phyloP scores from a whole-genome alignment of 306 rosid genomes.

The Vigna hirtella region DNA sequence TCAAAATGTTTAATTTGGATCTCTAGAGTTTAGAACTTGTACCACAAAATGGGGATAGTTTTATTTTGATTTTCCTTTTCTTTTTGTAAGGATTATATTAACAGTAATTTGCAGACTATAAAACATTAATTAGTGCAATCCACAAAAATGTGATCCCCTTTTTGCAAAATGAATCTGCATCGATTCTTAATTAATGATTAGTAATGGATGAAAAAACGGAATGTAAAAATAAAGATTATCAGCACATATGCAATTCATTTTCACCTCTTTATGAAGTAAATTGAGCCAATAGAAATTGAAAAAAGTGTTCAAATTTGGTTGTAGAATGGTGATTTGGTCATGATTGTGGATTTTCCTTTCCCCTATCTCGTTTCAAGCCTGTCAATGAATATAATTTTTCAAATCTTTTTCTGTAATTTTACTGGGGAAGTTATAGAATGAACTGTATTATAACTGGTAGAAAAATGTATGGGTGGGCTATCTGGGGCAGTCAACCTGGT shows the following conservation, averaged over 20 bases:
- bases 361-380: neutral
- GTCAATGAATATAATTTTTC: neutral
- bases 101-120: neutral
- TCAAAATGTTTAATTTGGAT: slow-evolving; percentile 26
- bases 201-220: neutral
- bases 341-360: slow-evolving; percentile 13
- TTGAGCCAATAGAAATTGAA: neutral
- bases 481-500: slow-evolving; percentile 9
- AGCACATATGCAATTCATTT: slow-evolving; percentile 19
- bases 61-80: neutral
- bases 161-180: neutral
- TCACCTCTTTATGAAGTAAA: neutral
- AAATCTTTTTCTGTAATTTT: neutral
- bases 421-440: neutral
- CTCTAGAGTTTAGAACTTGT: neutral
- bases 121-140: slow-evolving; percentile 1
- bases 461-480: neutral
- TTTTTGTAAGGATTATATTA: slow-evolving; percentile 8
- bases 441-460: slow-evolving; percentile 7
- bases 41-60: slow-evolving; percentile 5
- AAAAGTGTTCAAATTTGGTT: slow-evolving; percentile 21
- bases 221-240: neutral
- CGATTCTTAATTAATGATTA: neutral
- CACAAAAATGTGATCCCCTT: neutral
- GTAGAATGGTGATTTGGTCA: slow-evolving; percentile 15